These are phyloP conservation scores for Pythium utonaiense DNA, from an alignment of 352 stramenopile genomes.

Conservation along the genomic window DNA sequence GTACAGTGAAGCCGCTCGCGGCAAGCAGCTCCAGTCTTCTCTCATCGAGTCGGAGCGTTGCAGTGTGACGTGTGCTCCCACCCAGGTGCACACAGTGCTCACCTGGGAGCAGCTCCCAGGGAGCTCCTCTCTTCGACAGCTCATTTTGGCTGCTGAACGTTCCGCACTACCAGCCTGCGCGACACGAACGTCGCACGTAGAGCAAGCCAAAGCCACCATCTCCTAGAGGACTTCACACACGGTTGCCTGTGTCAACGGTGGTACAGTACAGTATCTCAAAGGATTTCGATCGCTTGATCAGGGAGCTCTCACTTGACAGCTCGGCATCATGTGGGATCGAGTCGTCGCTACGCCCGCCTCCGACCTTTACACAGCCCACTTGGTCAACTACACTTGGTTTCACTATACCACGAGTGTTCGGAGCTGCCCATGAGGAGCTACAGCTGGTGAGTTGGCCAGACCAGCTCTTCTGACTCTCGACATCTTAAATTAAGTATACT, in stretches of 20 bases:
- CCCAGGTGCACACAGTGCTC: not conserved
- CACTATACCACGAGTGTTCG: slow-evolving; percentile 9
- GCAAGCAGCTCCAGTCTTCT: too few relatives aligned
- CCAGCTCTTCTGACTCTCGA: slow-evolving; percentile 5
- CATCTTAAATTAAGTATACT: slow-evolving; percentile 16
- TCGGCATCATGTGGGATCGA: not conserved
- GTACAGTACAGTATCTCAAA: not conserved
- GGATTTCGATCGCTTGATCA: not conserved
- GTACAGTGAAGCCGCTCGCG: too few relatives aligned
- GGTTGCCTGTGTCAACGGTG: too few relatives aligned
- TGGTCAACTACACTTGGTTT: slow-evolving; percentile 6
- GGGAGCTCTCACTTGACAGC: not conserved
- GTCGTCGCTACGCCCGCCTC: not conserved
- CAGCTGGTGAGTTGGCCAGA: slow-evolving; percentile 4
- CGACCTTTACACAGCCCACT: slow-evolving; percentile 5
- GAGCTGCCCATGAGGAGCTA: slow-evolving; percentile 3
- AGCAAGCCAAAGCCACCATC: not conserved
- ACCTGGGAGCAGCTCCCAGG: too few relatives aligned
- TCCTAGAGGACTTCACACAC: too few relatives aligned
- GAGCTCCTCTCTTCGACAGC: not conserved
- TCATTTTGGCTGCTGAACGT: not conserved
- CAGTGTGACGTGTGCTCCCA: too few relatives aligned
- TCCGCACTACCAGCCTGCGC: not conserved
- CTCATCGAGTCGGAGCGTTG: not conserved
- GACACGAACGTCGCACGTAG: not conserved